Base-by-base conservation (phyloP, 164 flowering plant genomes). In the Stephania cephalantha region DNA sequence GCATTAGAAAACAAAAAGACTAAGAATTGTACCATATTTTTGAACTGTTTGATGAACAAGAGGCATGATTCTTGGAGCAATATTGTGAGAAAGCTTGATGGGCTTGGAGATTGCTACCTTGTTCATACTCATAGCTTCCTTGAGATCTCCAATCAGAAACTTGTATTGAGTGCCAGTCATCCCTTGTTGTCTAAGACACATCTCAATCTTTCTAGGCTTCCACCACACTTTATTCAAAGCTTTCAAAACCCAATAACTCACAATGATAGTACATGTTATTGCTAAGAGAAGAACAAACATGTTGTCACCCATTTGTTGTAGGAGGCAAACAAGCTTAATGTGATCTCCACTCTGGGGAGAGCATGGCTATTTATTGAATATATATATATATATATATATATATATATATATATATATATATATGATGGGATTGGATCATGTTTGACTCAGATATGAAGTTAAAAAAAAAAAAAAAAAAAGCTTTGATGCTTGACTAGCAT, bases 151-250 rank as follows among this genome's bases (percentile, higher is more conserved):
- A 31, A 11, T 69, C 35, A 83, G 53, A n/a, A 82, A 15, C 46
- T 74, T 76, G 75, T 85, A 84, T 0, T 84, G 45, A 50, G 74
- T 79, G 1, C 87, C 86, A 0, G 31, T 8, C n/a, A 85, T 46
- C 12, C 89, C 86, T 63, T 83, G 85, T 44, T 77, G n/a, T 64
- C 80, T 86, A 22, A 86, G 52, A 15, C 29, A 25, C 53, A 68
- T 80, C 75, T 83, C 85, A 5, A 80, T 68, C 70, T 53, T 84
- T 79, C 31, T 80, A 1, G 89, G 89, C 64, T 73, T 79, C 52
- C 80, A 50, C 89, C 86, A 87, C 9, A 80, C 73, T 84, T 78
- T 81, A 45, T 80, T 74, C 71, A 85, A 15, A 1, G 75, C 30
- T 53, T 75, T 79, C 82, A 79, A 81, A 25, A 46, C 86, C 76